A percentile compares a stretch with the other conserved stretches of the same genome.
phyloP scores from a whole-genome alignment of 768 basidiomycete genomes.

The Boletus rubropictus region DNA sequence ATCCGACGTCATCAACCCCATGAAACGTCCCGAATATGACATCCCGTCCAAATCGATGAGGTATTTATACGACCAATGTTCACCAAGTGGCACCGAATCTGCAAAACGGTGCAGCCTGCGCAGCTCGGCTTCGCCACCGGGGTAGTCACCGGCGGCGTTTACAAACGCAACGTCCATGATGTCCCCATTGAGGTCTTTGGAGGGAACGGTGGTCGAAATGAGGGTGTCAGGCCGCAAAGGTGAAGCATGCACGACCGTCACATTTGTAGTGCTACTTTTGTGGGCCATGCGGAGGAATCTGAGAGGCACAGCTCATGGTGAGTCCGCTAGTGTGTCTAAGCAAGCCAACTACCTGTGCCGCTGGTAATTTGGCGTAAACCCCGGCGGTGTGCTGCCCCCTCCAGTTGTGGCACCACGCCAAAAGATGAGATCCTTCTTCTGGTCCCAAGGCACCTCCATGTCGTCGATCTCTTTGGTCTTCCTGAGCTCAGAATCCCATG shows the following conservation, averaged over 20 bases:
- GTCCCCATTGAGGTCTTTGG: constrained; percentile 60
- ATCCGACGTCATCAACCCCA: constrained; percentile 80
- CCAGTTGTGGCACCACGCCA: constrained; percentile 98
- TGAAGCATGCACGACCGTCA: constrained; percentile 65
- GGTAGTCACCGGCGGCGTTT: constrained; percentile 69
- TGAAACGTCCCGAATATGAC: constrained; percentile 89
- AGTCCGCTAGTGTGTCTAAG: not conserved
- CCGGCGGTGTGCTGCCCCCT: constrained; percentile 81
- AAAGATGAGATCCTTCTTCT: constrained; percentile 82
- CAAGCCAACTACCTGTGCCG: constrained; percentile 59
- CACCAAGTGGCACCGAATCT: constrained; percentile 72
- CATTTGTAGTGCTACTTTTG: constrained; percentile 39
- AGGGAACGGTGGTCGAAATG: constrained; percentile 56
- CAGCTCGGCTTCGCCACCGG: constrained; percentile 66
- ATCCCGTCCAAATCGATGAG: constrained; percentile 91
- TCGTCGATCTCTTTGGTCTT: constrained; percentile 72
- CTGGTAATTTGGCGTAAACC: constrained; percentile 79
- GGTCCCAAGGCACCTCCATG: constrained; percentile 86
- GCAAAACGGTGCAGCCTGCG: constrained; percentile 61
- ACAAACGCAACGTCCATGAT: constrained; percentile 89
- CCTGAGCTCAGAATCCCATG: constrained; percentile 75
- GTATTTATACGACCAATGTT: constrained; percentile 92
- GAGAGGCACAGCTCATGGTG: not conserved
- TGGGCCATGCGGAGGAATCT: constrained; percentile 78
- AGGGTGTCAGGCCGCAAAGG: constrained; percentile 54